Base-by-base conservation (phyloP, 2,329 filamentous ascomycete genomes). In the Zasmidium cellare region DNA sequence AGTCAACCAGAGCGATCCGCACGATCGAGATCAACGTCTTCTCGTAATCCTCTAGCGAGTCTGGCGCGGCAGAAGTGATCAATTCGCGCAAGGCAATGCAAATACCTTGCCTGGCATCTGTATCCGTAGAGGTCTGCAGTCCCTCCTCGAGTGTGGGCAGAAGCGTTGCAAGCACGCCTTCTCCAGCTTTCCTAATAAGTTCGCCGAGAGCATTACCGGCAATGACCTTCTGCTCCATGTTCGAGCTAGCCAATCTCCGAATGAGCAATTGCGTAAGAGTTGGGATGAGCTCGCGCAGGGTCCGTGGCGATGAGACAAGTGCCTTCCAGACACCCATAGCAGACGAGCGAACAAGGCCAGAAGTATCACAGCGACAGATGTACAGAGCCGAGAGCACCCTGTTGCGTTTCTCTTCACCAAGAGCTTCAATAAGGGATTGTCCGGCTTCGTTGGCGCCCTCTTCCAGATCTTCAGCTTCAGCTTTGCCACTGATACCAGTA, bases 191-290 rank as follows among this genome's bases (percentile, higher is more conserved):
- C 69, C 94, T 88, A 70, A 99, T 97, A 65, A 99, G 86, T 74
- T 99, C 94, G 71, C 94, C 94, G 56, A 99, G 83, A 50, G 94
- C 92, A 74, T 97, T 97, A 74, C 93, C 93, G 65, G 96, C 94
- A 80, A 99, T 99, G 67, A 96, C 89, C 80, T 97, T 97, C 76
- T 99, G 94, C 75, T 99, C 94, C 88, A 96, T 92, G 71, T 97
- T 97, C 47, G 92, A 89, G 74, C 92, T 97, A 61, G 92, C 94
- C 66, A 99, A 84, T 50, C 94, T 90, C 59, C 91, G 87, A 72
- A 99, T 97, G 67, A 99, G 89, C 63, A 99, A 86, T 73, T 97
- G 92, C 5, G 92, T 96, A 60, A 99, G 87, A 1, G 92, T 97
- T 46, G 94, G 93, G 48, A 97, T 89, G 69, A 99, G 85, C 72